Conservation (phyloP, 2,329 filamentous ascomycete species). For the Fusarium equiseti region DNA sequence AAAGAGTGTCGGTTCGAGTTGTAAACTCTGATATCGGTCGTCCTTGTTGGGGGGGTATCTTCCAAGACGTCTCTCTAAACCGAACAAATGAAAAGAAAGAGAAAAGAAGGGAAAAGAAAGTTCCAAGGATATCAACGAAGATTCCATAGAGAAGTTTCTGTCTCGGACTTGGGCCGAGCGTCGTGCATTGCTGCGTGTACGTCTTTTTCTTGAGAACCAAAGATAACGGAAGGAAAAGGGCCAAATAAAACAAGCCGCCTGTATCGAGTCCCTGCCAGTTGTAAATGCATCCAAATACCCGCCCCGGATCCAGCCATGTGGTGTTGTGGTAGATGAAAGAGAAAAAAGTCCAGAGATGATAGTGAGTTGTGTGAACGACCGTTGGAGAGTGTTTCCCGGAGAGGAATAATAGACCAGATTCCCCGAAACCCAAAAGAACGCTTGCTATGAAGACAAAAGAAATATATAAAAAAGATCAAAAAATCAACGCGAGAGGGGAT, state of each 20-base stretch:
- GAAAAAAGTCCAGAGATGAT: conserved; percentile 57
- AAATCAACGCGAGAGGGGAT: conserved; percentile 51
- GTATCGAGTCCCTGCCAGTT: conserved; percentile 62
- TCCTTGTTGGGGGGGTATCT: conserved; percentile 38
- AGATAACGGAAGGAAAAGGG: conserved; percentile 48
- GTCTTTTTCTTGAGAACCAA: conserved; percentile 63
- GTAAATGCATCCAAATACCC: conserved; percentile 67
- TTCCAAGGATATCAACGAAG: conserved; percentile 50
- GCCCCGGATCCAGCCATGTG: conserved; percentile 68
- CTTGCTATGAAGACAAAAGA: conserved; percentile 61
- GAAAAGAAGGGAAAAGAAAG: conserved; percentile 41
- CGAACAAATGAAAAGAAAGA: conserved; percentile 42
- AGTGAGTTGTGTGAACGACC: conserved; percentile 46
- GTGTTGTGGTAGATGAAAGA: conserved; percentile 55
- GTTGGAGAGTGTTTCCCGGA: conserved; percentile 54
- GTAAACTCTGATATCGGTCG: conserved; percentile 25
- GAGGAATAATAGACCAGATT: conserved; percentile 53
- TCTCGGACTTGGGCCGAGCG: conserved; percentile 63
- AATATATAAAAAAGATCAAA: conserved; percentile 48
- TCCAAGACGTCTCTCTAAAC: conserved; percentile 48
- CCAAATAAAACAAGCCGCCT: conserved; percentile 58
- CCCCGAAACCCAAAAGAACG: conserved; percentile 51
- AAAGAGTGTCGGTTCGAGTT: conserved; percentile 51
- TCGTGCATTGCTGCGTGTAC: conserved; percentile 74
- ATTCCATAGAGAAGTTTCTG: conserved; percentile 59